phyloP scores from a whole-genome alignment of 371 early-diverging fungal species.

The Gilbertella persicaria region DNA sequence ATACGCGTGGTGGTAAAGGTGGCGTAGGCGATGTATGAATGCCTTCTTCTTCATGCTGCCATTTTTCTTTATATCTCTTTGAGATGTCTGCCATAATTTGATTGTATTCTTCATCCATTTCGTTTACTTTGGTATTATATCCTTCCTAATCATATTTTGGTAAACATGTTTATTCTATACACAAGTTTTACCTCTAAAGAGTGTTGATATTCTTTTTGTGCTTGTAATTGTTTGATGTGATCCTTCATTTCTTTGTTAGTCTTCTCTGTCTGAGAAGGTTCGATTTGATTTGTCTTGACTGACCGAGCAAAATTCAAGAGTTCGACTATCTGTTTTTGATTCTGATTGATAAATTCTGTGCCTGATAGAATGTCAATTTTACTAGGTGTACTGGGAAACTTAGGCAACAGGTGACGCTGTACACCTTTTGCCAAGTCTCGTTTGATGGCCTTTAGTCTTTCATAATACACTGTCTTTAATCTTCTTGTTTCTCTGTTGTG shows the following conservation, averaged over 20 bases:
- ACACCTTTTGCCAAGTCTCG: not conserved
- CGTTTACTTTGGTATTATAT: too few species aligned
- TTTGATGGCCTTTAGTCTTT: not conserved
- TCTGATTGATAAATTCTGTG: not conserved
- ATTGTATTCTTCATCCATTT: too few species aligned
- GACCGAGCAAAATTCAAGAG: not conserved
- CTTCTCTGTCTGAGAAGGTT: not conserved
- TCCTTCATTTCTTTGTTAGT: not conserved
- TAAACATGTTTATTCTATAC: too few species aligned
- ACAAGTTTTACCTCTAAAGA: too few species aligned
- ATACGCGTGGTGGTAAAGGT: conserved; percentile 1
- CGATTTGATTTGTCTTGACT: not conserved
- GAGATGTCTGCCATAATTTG: too few species aligned
- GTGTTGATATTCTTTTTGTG: not conserved
- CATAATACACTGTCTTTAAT: conserved; percentile 3
- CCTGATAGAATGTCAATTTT: not conserved
- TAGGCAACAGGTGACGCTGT: not conserved
- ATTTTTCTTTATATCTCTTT: too few species aligned
- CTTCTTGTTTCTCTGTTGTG: conserved; percentile 1
- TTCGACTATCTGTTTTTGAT: not conserved
- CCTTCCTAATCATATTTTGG: too few species aligned
- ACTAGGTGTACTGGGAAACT: not conserved
- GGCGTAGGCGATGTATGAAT: not conserved
- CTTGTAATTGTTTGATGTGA: not conserved
- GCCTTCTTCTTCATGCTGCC: not conserved